Evolutionary conservation across 2,329 filamentous ascomycete species (phyloP).

Genomic region (Hymenoscyphus linearis): DNA sequence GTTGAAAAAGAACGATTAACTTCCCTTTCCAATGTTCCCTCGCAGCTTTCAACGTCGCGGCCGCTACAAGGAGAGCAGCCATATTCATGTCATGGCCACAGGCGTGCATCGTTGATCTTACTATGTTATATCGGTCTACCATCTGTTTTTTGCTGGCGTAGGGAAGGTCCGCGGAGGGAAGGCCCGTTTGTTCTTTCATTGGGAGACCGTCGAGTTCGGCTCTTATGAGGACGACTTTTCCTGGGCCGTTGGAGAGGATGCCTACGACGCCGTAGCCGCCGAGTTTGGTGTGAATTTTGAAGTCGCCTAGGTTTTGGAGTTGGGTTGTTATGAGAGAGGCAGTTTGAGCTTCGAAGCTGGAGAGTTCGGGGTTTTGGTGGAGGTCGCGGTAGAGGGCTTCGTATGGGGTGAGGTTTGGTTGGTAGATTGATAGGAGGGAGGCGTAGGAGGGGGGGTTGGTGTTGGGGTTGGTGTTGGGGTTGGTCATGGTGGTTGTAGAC

Average conservation of each 20-base stretch:
- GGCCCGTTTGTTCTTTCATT: constrained; percentile 47
- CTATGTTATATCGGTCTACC: constrained; percentile 37
- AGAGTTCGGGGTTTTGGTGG: constrained; percentile 38
- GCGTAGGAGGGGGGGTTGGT: not conserved
- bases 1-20: constrained; percentile 60
- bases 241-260: constrained; percentile 50
- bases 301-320: constrained; percentile 31
- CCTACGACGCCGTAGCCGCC: constrained; percentile 55
- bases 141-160: constrained; percentile 43
- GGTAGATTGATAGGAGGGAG: not conserved
- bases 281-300: constrained; percentile 44
- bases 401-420: not conserved
- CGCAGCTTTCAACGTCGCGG: constrained; percentile 41
- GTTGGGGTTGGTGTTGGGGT: not conserved
- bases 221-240: constrained; percentile 49
- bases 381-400: constrained; percentile 3
- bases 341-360: constrained; percentile 48
- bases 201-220: constrained; percentile 60
- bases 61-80: constrained; percentile 48
- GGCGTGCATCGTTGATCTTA: constrained; percentile 59
- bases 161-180: too few species aligned
- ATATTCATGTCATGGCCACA: constrained; percentile 66
- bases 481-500: not conserved
- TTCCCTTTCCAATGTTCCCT: constrained; percentile 53
- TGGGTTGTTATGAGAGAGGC: constrained; percentile 40